Percentiles rank a stretch among this genome's conserved stretches.
These are phyloP conservation scores for Talaromyces sp. DNA, from an alignment of 2,329 filamentous ascomycete species.

Conservation along the genomic window DNA sequence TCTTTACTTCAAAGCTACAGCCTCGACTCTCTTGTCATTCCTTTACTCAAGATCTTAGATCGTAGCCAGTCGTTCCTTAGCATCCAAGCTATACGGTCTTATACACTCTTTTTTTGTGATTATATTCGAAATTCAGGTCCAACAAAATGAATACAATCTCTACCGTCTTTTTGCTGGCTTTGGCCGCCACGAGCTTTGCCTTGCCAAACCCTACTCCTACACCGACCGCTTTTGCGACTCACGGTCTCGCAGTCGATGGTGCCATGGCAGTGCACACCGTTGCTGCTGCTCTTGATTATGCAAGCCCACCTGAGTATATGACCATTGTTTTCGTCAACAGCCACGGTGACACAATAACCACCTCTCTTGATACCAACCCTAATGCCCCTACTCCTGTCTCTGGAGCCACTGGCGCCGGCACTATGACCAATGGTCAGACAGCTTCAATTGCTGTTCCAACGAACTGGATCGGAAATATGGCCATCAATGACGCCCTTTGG, in stretches of 20 bases:
- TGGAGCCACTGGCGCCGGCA: constrained; percentile 2
- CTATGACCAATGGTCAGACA: constrained; percentile 5
- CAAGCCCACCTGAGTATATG: constrained; percentile 12
- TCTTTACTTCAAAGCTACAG: background rate
- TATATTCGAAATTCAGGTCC: background rate
- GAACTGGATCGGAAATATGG: constrained; percentile 16
- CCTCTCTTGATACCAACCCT: constrained; percentile 5
- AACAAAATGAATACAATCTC: constrained; percentile 3
- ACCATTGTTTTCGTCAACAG: constrained; percentile 15
- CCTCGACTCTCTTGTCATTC: background rate
- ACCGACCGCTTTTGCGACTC: background rate
- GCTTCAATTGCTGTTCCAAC: constrained; percentile 11
- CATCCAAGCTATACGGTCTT: background rate
- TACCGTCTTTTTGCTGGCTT: background rate
- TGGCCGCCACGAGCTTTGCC: background rate
- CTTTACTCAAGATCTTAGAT: background rate
- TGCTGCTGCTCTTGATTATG: background rate
- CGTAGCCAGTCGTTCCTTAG: background rate
- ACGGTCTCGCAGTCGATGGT: constrained; percentile 6
- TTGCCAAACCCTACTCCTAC: constrained; percentile 3
- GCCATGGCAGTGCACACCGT: background rate
- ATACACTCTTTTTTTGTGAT: background rate
- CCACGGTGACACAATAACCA: constrained; percentile 8
- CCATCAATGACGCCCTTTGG: constrained; percentile 13
- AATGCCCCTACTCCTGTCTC: constrained; percentile 6